A percentile compares a stretch with the other conserved stretches of the same genome.
These are phyloP conservation scores for Neonectria magnoliae DNA, from an alignment of 2,329 filamentous ascomycete genomes.

Conservation along the genomic window DNA sequence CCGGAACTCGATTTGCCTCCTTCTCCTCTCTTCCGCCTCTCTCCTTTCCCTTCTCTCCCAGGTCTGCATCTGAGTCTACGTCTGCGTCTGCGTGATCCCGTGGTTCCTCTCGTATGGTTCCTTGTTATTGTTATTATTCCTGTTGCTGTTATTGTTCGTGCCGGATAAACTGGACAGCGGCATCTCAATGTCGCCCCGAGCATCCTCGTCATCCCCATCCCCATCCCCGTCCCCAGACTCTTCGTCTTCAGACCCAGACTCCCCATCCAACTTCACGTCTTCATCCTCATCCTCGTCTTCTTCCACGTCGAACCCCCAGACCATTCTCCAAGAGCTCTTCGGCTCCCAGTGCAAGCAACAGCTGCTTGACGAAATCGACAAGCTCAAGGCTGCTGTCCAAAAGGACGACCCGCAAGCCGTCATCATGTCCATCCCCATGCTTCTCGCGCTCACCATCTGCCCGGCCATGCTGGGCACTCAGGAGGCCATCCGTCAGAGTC, in stretches of 20 bases:
- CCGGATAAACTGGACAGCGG: conserved; percentile 5
- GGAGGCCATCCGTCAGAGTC: conserved; percentile 58
- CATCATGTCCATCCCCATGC: conserved; percentile 44
- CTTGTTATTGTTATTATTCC: conserved; percentile 14
- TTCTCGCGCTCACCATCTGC: conserved; percentile 43
- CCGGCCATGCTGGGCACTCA: conserved; percentile 56
- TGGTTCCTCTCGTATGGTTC: conserved; percentile 26
- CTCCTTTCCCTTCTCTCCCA: conserved; percentile 11
- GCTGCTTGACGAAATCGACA: conserved; percentile 41
- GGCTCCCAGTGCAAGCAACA: conserved; percentile 37
- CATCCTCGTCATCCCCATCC: conserved; percentile 26
- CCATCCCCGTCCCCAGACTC: conserved; percentile 20
- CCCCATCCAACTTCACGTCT: conserved; percentile 27
- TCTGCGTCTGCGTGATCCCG: conserved; percentile 21
- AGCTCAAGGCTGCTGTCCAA: conserved; percentile 38
- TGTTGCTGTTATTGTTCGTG: conserved; percentile 1
- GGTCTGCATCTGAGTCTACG: not conserved
- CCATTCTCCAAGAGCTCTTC: conserved; percentile 37
- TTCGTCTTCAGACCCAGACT: conserved; percentile 14
- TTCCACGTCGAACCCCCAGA: conserved; percentile 27
- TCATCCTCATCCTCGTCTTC: conserved; percentile 24
- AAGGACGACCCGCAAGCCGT: conserved; percentile 41
- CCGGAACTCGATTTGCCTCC: conserved; percentile 28
- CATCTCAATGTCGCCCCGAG: conserved; percentile 38
- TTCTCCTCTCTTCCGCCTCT: not conserved